Evolutionary conservation across 306 rosid species (phyloP), one percentile per base, ranked within the genome.

Genomic region (Corylus americana): DNA sequence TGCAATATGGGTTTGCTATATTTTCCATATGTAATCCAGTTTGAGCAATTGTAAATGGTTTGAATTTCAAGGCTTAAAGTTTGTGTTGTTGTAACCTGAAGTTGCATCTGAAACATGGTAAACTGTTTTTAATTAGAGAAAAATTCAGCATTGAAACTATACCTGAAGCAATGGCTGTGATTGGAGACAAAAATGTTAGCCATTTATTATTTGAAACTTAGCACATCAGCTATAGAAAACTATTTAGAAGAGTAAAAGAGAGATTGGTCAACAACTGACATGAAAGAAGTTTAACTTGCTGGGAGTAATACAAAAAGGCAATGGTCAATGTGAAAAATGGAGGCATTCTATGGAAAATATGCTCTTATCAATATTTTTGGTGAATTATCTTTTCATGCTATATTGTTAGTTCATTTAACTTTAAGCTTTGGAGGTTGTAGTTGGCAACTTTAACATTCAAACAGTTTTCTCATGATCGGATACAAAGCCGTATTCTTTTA

Each of bases 71-170:
- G n/a, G 8, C 45, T 20, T 77, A 13, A 54, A 10, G 4, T 39
- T 63, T 63, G 45, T 18, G 72, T n/a, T 68, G 7, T 42, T 39
- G 11, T 42, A 42, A 39, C 11, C 3, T 51, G 71, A 27, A 73
- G 31, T 29, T 12, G 2, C 35, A 45, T 25, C 18, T 66, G 62
- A 47, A 44, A 73, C 50, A 44, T 53, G 73, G 25, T 51, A 51
- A 79, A 73, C 73, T 54, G 74, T 16, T 74, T 54, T 44, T 8
- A 35, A 18, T 57, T 8, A 14, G 66, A 66, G 70, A 31, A n/a
- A 55, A 54, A 61, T n/a, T 4, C 2, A 9, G 61, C 25, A 1
- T 6, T 0, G 58, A 20, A 55, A 39, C 6, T n/a, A 44, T 10
- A 44, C 9, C 13, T 10, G 53, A 49, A 49, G 51, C 53, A 49